Base-by-base conservation (phyloP, 805 yeast genomes). In the Candida loeiensis region DNA sequence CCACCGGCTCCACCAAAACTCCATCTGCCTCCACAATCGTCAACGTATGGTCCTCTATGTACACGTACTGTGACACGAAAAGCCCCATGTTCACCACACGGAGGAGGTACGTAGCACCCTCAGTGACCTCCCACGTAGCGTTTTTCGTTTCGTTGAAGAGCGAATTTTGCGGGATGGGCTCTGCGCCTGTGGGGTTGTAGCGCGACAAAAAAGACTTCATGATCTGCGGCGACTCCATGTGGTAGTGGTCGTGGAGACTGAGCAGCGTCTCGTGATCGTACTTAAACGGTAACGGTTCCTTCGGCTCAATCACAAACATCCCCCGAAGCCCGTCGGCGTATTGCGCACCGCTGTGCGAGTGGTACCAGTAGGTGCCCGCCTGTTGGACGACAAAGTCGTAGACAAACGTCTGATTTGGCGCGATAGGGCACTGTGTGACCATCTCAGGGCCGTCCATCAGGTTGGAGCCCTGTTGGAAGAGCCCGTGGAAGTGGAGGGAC, bases 141-240 rank as follows among this genome's bases (percentile, higher is more conserved):
- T 79, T 79, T 39, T 73, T 69, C 4, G 85, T 68, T 47, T 85
- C 86, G 56, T 84, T 83, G 54, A 83, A 74, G 29, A 85, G 62
- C 14, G 77, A 44, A 51, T 77, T 79, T 46, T 80, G 80, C 2
- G 91, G 91, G 37, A 84, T 72, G 12, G 95, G 95, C 55, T 85
- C 95, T 13, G 85, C 88, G 29, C 95, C 95, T 2, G 90, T 84
- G 15, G 95, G 95, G 50, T 85, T 85, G 54, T 76, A 85, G 48
- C 85, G 67, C 30, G 74, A 71, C 51, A 80, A 57, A 56, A 82
- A 84, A 28, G 65, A 64, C 14, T 60, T 48, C 36, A 69, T 58
- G 19, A 82, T 64, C 2, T 61, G 71, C 20, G 64, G 61, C 45
- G 79, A 71, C 36, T 73, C 65, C 22, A 67, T 63, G 53, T 81